Evolutionary conservation across 2,329 filamentous ascomycete species (phyloP), one percentile per base, ranked within the genome.

Genomic region (Curvularia spicifera): DNA sequence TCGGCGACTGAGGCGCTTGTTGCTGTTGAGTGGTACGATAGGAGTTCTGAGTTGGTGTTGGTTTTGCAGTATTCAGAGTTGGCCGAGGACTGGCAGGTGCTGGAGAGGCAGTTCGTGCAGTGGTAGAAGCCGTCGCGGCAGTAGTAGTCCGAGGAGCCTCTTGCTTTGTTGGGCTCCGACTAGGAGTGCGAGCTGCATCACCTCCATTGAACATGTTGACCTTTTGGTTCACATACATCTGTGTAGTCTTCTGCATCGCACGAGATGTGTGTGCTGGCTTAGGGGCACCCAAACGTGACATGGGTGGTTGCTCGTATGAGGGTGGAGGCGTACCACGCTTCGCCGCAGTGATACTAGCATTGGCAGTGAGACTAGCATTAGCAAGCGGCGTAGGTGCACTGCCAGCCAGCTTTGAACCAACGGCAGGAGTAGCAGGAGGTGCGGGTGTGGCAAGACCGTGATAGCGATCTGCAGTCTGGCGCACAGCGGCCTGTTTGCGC

Each of bases 381-480:
- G 78, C 68, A 52, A 80, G 78, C 13, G 82, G 80, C 6, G 81
- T 80, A 42, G 80, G 79, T 29, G 78, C 77, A 47, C 77, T 75
- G 33, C 76, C 77, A 49, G 69, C 63, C 20, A 79, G 76, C 13
- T 78, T 73, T 33, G 76, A 73, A 18, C 78, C 74, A 45, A 70
- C 59, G 37, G 71, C 66, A 24, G 78, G 75, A 48, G 78, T 76
- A n/a, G 70, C 76, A 33, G 77, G 73, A 51, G 80, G 80, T 6
- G 84, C 88, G 5, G 95, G 94, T 1, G 94, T 97, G 12, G 91
- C 82, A 61, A 99, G 89, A n/a, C 95, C 94, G 72, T 96, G 91
- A 77, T 97, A 97, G 60, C 91, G 88, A 76, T 99, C 96, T 18
- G 93, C 95, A n/a, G 95, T 96, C 59, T 97, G 87, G n/a, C 96